Evolutionary conservation across 352 stramenopile species (phyloP), one percentile per base, ranked within the genome.

Genomic region (Aphanomyces euteiches): DNA sequence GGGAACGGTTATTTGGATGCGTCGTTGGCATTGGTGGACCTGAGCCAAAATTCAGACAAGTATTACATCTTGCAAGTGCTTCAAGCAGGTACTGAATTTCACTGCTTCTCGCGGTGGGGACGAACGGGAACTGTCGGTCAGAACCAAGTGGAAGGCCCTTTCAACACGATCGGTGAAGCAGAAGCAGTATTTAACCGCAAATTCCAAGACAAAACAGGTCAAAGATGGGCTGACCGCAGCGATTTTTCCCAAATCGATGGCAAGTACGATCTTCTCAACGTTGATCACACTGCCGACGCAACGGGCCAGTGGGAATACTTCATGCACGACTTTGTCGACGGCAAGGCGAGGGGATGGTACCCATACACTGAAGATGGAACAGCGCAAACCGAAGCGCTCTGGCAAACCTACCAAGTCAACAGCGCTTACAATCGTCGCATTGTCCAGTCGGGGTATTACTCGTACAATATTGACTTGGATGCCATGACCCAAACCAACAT

Each of bases 301-400:
- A 34, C 15, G 7, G 59, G 39, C 5, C 13, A 34, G 10, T 67
- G 59, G 59, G 59, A 67, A 34, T 67, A 67, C 41, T 67, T 57
- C 59, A 56, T 67, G 59, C 10, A 67, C 41, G 41, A 67, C 59
- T 50, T 56, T 36, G 21, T 67, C 7, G 39, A 67, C 21, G 70
- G 73, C 57, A 80, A 80, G 65, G 13, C 66, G 19, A 75, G 73
- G 47, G 75, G 69, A 7, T 80, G 75, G 75, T 77, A 80, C 41
- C 69, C 75, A 39, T 80, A 78, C 45, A 57, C 53, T 5, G 64
- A 12, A 8, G 60, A 61, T 8, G 73, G n/a, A 12, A 65, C 36
- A 15, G 37, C 40, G n/a, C 41, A 63, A 43, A 72, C 69, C 10
- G 74, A 79, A 53, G 17, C 56, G 13, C 45, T 75, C 21, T 78